Conservation (phyloP, 2,329 filamentous ascomycete genomes). For the Cercospora canescens region DNA sequence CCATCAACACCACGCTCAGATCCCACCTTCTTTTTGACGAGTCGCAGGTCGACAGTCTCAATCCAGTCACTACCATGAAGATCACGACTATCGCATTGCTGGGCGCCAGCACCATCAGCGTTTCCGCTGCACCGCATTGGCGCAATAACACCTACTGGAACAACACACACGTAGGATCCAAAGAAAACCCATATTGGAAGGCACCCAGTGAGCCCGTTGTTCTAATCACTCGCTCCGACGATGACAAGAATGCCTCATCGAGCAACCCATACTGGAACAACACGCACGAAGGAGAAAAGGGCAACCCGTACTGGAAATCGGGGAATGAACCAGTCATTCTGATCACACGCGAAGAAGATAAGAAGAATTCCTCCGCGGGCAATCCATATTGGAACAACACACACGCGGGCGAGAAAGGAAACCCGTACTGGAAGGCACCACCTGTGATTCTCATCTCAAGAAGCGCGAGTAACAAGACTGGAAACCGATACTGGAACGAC, state of each 20-base stretch:
- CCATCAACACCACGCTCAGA: neutral
- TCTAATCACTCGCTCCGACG: neutral
- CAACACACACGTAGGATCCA: neutral
- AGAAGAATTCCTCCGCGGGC: neutral
- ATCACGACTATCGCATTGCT: neutral
- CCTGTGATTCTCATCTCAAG: neutral
- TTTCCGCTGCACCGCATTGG: neutral
- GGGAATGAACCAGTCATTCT: neutral
- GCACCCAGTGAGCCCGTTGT: neutral
- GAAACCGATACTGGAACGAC: neutral
- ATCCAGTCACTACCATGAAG: neutral
- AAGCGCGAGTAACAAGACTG: neutral
- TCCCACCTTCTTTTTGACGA: rapidly evolving
- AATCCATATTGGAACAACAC: neutral
- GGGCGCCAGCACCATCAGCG: neutral
- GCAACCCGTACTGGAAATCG: neutral
- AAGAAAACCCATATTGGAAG: neutral
- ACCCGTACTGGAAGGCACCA: too few relatives aligned
- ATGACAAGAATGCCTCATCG: neutral
- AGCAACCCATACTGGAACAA: neutral
- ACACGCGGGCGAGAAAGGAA: too few relatives aligned
- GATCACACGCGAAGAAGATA: neutral
- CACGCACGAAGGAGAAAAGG: neutral
- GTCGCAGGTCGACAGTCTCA: neutral
- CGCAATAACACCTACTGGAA: neutral